Evolutionary conservation across 495 filamentous ascomycete species (phyloP), one percentile per base, ranked within the genome.

Genomic region (Neurospora terricola): DNA sequence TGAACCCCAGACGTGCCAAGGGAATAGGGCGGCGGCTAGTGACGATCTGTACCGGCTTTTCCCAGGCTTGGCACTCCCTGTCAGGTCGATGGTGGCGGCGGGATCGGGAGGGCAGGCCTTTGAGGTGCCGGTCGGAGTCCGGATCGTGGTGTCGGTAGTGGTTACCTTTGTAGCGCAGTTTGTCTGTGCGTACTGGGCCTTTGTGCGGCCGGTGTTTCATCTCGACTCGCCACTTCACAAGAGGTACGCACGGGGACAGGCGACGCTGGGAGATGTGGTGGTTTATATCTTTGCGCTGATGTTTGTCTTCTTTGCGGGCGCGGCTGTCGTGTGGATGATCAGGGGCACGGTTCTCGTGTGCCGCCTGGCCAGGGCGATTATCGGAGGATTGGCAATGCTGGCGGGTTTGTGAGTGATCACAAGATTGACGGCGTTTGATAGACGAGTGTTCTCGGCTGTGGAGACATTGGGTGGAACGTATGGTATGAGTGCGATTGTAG

Each of bases 151-250:
- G 72, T 10, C 38, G 36, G 30, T 75, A 62, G 9, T 75, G 34
- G 27, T 16, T 16, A 21, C 66, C 10, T 23, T 21, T 30, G 38
- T 45, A 14, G 72, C n/a, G 39, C n/a, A 42, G 54, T 18, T 76
- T n/a, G 71, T 73, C n/a, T 54, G 54, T 45, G 76, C 72, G 48
- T 80, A 77, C 71, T 82, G 78, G 80, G 40, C 59, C 18, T 38
- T 79, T 16, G 76, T 81, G 34, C 40, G 48, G 59, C 81, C 81
- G 11, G 76, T 78, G 69, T 78, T 82, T 68, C 75, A 78, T 43
- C 73, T 48, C 16, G 38, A 75, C 0, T 82, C 80, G 45, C 70
- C 75, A 43, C 69, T 82, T 48, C 76, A 77, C 30, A 74, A 71
- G 70, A 38, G 79, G 59, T 69, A 77, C 23, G 71, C 70, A 21